Evolutionary conservation across 805 yeast species (phyloP), one percentile per base, ranked within the genome.

Genomic region (Cyberlindnera mycetangii): DNA sequence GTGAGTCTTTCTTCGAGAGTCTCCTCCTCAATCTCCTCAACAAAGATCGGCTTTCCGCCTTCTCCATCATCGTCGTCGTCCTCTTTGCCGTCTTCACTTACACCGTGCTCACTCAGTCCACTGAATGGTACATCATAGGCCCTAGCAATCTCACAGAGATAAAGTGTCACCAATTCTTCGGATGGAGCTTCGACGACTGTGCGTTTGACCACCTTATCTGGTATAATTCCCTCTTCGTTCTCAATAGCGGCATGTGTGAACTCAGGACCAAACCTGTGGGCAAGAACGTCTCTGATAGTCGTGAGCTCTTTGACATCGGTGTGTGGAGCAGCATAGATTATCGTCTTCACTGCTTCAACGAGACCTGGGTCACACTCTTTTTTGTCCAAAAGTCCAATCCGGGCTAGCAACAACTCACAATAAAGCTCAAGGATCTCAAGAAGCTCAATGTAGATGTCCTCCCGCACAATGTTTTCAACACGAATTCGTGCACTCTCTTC

Each of bases 401-500:
- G 70, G 0, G 96, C 96, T 38, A 85, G 72, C 17, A 87, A 61
- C 4, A 89, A 68, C 63, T 89, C 96, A 58, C 96, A 83, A 60
- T 87, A 87, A 16, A 89, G 67, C 63, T 89, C 96, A 37, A 89
- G 64, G 37, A 78, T 77, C 61, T 89, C 96, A 42, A 89, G 67
- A 19, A 89, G 68, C 65, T 89, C 96, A 18, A 85, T 77, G 56
- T 82, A 78, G 25, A 86, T 78, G 58, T 89, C 97, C 53, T 87
- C 92, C 28, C 90, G 74, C 25, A 89, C 85, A 45, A 89, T 78
- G 54, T 85, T 85, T 60, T 89, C 97, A 3, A 87, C 92, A 39
- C 95, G 66, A 45, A 88, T 88, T 44, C 76, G 75, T 10, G 96
- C 96, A 54, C 89, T 85, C 40, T 83, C 81, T 50, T 87, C 90